Conservation (phyloP, 1,284 basidiomycete genomes). For the Boletus sp. region DNA sequence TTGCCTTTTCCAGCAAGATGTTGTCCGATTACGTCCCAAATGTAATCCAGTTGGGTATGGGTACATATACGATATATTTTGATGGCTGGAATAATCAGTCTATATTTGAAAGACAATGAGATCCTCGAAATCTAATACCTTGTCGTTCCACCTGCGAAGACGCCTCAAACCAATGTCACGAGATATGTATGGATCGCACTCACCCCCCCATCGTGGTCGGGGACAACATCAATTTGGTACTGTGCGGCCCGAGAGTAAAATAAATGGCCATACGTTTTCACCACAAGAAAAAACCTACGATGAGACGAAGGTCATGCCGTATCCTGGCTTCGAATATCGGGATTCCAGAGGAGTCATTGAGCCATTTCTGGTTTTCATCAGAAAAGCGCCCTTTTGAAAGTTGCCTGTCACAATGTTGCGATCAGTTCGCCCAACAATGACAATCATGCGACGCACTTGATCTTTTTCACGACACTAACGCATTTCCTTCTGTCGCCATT, state of each 20-base stretch:
- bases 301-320: conserved; percentile 56
- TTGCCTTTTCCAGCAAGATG: conserved; percentile 53
- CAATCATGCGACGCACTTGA: conserved; percentile 41
- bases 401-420: conserved; percentile 41
- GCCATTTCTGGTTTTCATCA: conserved; percentile 63
- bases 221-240: conserved; percentile 65
- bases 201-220: conserved; percentile 41
- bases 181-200: conserved; percentile 15
- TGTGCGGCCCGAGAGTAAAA: conserved; percentile 22
- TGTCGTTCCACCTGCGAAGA: conserved; percentile 50
- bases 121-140: conserved; percentile 35
- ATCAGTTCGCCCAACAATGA: neutral
- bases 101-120: neutral
- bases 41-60: conserved; percentile 54
- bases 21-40: conserved; percentile 57
- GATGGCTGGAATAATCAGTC: conserved; percentile 40
- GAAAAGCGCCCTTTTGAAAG: conserved; percentile 68
- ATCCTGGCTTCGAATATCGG: conserved; percentile 71
- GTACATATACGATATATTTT: conserved; percentile 65
- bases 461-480: conserved; percentile 55
- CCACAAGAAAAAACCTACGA: conserved; percentile 41
- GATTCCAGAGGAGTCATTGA: conserved; percentile 48
- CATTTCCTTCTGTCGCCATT: conserved; percentile 44
- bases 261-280: neutral
- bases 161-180: neutral